These are phyloP conservation scores for Blastobotrys apis DNA, from an alignment of 1,139 yeast species.

Conservation along the genomic window DNA sequence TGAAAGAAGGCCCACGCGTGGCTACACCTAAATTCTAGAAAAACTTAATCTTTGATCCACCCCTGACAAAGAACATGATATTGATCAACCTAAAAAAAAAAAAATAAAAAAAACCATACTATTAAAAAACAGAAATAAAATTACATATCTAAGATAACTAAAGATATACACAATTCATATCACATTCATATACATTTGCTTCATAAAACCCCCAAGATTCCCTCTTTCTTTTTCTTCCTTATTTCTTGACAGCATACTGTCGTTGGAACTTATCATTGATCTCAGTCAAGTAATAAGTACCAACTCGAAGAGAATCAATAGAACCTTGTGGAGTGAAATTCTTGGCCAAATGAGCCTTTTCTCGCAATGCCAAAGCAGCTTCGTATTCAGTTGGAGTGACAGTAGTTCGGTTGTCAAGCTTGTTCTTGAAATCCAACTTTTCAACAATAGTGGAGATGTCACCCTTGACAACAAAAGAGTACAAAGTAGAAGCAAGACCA, in stretches of 20 bases:
- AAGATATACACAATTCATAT: background rate
- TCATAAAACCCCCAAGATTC: background rate
- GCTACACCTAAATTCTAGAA: too few relatives aligned
- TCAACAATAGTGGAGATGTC: slow-evolving; percentile 69
- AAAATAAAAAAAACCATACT: background rate
- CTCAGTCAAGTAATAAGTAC: slow-evolving; percentile 79
- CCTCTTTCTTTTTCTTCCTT: slow-evolving; percentile 6
- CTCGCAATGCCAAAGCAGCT: slow-evolving; percentile 78
- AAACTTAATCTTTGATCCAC: too few relatives aligned
- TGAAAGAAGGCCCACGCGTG: too few relatives aligned
- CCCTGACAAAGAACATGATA: background rate
- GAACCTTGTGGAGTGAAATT: slow-evolving; percentile 74
- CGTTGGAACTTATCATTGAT: slow-evolving; percentile 91
- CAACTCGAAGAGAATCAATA: slow-evolving; percentile 62
- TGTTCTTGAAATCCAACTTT: slow-evolving; percentile 62
- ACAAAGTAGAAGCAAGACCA: slow-evolving; percentile 90
- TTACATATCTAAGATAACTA: background rate
- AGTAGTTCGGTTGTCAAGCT: slow-evolving; percentile 61
- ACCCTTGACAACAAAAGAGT: slow-evolving; percentile 73
- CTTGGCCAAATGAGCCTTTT: slow-evolving; percentile 80
- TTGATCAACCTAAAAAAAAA: background rate
- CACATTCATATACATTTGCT: slow-evolving; percentile 2
- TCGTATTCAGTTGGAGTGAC: slow-evolving; percentile 79
- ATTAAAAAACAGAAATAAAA: background rate
- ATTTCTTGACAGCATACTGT: slow-evolving; percentile 58